Base-by-base conservation (phyloP, 192 early-diverging fungal species). In the Chytriomyces sp. region DNA sequence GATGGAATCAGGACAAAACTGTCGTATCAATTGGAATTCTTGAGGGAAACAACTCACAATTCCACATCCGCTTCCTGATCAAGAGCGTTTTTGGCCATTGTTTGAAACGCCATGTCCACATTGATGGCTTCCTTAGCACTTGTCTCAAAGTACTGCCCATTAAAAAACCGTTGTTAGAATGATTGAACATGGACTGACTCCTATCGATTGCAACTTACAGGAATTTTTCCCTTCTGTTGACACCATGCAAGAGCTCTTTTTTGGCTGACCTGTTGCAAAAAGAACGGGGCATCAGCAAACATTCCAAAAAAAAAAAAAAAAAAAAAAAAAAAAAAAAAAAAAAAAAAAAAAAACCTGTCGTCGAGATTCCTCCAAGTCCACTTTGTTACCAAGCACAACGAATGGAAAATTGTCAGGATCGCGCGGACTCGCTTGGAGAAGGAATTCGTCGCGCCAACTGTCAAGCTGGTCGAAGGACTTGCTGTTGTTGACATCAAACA, bases 351-450 rank as follows among this genome's bases (percentile, higher is more conserved):
- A 43, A 85, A 94, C 94, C 91, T 93, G 92, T 69, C 95, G 82
- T 83, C 93, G 93, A 47, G 88, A 88, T 78, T 98, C 96, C 79
- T 98, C 98, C 81, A 99, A 84, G 82, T 99, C 98, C 61, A 99
- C 90, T 89, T 99, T 99, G 87, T 99, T 99, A 18, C 77, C 98
- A n/a, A 99, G 85, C 16, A 99, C 95, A 63, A 99, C 94, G 87
- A 99, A 99, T 49, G 98, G 98, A 83, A 99, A 99, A 87, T 93
- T 96, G 78, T 99, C 97, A 7, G 97, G 95, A 73, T 96, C 94
- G 63, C 93, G 83, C 57, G 98, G 96, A 16, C 90, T 93, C 24
- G 95, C 95, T 81, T 99, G 98, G 48, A 98, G 87, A 86, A 99
- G 82, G 79, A 99, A 99, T 87, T 99, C 98, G 85, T 98, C 97